Evolutionary conservation across 1,139 yeast species (phyloP).

Genomic region (Sporopachydermia cereana): DNA sequence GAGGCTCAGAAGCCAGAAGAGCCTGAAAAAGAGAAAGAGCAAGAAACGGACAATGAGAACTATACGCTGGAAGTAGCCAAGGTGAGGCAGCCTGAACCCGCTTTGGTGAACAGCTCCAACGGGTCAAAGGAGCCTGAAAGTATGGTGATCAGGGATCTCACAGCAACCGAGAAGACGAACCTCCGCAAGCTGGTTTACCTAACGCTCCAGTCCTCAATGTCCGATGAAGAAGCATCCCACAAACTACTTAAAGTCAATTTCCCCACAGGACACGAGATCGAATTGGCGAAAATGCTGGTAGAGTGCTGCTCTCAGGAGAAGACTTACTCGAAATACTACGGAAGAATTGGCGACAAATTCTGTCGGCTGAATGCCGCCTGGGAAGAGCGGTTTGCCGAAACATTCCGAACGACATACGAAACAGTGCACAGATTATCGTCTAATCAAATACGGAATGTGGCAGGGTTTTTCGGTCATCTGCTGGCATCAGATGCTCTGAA

Average conservation of each 20-base stretch:
- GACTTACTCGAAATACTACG: slow-evolving; percentile 78
- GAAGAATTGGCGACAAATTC: slow-evolving; percentile 63
- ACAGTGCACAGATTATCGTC: slow-evolving; percentile 60
- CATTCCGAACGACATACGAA: slow-evolving; percentile 47
- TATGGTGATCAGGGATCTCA: slow-evolving; percentile 45
- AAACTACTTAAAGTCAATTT: slow-evolving; percentile 42
- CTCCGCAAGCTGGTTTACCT: slow-evolving; percentile 68
- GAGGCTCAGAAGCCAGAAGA: slow-evolving; percentile 20
- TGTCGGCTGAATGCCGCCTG: slow-evolving; percentile 40
- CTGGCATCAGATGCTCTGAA: slow-evolving; percentile 60
- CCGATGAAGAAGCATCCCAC: slow-evolving; percentile 89
- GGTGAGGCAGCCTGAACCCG: not conserved
- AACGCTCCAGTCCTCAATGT: slow-evolving; percentile 84
- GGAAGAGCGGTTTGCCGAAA: slow-evolving; percentile 39
- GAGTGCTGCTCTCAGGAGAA: slow-evolving; percentile 83
- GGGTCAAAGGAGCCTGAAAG: slow-evolving; percentile 9
- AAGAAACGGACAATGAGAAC: slow-evolving; percentile 15
- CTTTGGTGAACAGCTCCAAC: slow-evolving; percentile 10
- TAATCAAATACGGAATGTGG: slow-evolving; percentile 65
- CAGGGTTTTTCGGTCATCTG: slow-evolving; percentile 79
- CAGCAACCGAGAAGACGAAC: slow-evolving; percentile 50
- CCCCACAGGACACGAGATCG: slow-evolving; percentile 22
- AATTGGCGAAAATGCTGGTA: slow-evolving; percentile 63
- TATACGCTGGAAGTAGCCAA: slow-evolving; percentile 14
- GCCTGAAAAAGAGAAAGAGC: slow-evolving; percentile 19